Base-by-base conservation (phyloP, 805 yeast species). In the Starmerella geochares region DNA sequence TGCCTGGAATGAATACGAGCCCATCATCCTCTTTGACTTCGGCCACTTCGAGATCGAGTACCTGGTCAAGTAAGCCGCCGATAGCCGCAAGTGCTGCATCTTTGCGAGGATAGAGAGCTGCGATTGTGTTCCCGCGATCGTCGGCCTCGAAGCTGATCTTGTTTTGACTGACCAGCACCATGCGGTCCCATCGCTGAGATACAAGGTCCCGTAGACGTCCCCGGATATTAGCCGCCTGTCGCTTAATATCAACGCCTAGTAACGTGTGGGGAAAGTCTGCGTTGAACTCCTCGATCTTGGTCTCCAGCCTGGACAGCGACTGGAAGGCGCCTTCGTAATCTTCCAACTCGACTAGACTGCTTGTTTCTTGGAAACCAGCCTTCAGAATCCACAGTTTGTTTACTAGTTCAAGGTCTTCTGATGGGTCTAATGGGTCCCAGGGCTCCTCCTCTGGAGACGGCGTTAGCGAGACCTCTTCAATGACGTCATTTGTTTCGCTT, bases 361-460 rank as follows among this genome's bases (percentile, higher is more conserved):
- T 33, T 13, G 37, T 32, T 25, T 50, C 50, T 33, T 38, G 48
- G 35, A 50, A 38, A 4, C 36, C 50, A 3, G 50, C 50, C 21
- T 50, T 44, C 21, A 47, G 25, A 2, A 38, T 24, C 54, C 50
- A 42, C 32, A 50, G 37, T 42, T 38, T 40, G 17, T 38, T 24
- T 24, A 49, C 24, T 4, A 45, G 14, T 4, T 27, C 46, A 14
- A 31, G 41, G 31, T 45, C 46, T 9, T 24, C 25, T 2, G 36
- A 25, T 23, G 44, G 44, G 24, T 40, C 44, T 17, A 17, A 7
- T n/a, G 33, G n/a, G 14, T 13, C 16, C 24, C 27, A 16, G 6
- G n/a, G 17, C 10, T 40, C 27, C n/a, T 21, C 5, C 37, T 42
- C 27, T n/a, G 46, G 46, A 3, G 37, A 28, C n/a, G 37, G 36